Evolutionary conservation across 345 rosid genomes (phyloP).

Genomic region (Eutrema japonicum): DNA sequence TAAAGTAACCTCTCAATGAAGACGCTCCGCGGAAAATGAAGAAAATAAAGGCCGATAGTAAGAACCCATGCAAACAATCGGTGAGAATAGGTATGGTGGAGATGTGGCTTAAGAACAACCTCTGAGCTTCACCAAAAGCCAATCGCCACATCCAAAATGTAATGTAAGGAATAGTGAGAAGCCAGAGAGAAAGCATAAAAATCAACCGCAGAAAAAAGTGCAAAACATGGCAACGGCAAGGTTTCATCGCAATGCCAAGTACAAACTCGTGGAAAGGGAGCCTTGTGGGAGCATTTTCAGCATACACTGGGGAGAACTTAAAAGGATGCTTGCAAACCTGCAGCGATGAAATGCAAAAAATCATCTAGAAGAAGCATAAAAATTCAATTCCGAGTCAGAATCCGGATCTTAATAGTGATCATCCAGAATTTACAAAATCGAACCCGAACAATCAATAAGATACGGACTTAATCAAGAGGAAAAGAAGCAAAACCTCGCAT

Average conservation of each 20-base stretch:
- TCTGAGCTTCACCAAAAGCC: conserved; percentile 92
- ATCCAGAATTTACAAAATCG: not conserved
- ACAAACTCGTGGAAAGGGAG: conserved; percentile 99
- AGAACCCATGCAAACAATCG: conserved; percentile 97
- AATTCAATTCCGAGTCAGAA: not conserved
- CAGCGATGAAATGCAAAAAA: not conserved
- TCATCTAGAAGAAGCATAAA: not conserved
- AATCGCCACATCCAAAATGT: conserved; percentile 98
- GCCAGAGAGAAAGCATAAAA: conserved; percentile 95
- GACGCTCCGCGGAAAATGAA: conserved; percentile 96
- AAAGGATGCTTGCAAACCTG: conserved; percentile 98
- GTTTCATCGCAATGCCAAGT: conserved; percentile 91
- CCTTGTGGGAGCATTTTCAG: conserved; percentile 93
- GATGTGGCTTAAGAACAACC: conserved; percentile 84
- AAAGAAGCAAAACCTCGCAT: conserved; percentile 75
- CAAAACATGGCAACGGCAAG: conserved; percentile 79
- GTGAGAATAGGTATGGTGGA: conserved; percentile 86
- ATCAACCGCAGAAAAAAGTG: conserved; percentile 90
- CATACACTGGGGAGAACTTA: conserved; percentile 96
- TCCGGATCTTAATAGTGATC: conserved; percentile 3
- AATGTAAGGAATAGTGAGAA: conserved; percentile 87
- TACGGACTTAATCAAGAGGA: not conserved
- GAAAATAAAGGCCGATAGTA: conserved; percentile 94
- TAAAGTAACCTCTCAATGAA: conserved; percentile 91
- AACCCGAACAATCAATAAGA: not conserved